phyloP scores from a whole-genome alignment of 1,284 basidiomycete species.

The Rhodotorula glutinis region DNA sequence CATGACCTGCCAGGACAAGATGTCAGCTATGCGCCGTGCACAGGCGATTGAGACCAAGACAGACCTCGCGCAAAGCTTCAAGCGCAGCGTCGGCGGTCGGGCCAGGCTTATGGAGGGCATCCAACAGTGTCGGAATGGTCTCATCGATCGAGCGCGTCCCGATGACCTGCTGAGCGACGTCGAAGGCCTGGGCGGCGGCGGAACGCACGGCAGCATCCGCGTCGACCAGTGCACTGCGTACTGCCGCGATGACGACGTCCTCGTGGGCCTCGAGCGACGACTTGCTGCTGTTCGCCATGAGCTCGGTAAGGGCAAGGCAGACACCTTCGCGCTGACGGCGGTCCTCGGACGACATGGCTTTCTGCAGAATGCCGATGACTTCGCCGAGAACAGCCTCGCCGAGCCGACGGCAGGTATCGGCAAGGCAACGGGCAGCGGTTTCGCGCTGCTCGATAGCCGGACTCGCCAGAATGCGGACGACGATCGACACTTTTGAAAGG shows the following conservation, averaged over 20 bases:
- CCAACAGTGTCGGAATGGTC: slow-evolving; percentile 90
- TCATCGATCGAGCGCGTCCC: slow-evolving; percentile 91
- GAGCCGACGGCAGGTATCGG: slow-evolving; percentile 91
- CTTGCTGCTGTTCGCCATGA: slow-evolving; percentile 85
- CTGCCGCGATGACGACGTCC: slow-evolving; percentile 79
- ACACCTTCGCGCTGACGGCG: slow-evolving; percentile 79
- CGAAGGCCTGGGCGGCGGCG: slow-evolving; percentile 91
- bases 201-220: slow-evolving; percentile 79
- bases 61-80: slow-evolving; percentile 79
- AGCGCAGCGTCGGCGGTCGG: slow-evolving; percentile 92
- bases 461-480: slow-evolving; percentile 75
- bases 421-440: slow-evolving; percentile 81
- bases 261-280: slow-evolving; percentile 85
- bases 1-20: slow-evolving; percentile 37
- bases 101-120: slow-evolving; percentile 86
- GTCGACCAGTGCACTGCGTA: slow-evolving; percentile 82
- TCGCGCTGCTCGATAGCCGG: slow-evolving; percentile 84
- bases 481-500: slow-evolving; percentile 37
- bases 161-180: slow-evolving; percentile 83
- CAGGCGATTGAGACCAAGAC: not conserved
- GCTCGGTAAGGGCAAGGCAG: slow-evolving; percentile 79
- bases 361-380: slow-evolving; percentile 47
- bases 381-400: slow-evolving; percentile 89
- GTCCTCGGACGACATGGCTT: slow-evolving; percentile 60
- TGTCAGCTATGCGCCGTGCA: slow-evolving; percentile 48